These are phyloP conservation scores for Coprinopsis cinerea DNA, from an alignment of 768 basidiomycete species.

Conservation along the genomic window DNA sequence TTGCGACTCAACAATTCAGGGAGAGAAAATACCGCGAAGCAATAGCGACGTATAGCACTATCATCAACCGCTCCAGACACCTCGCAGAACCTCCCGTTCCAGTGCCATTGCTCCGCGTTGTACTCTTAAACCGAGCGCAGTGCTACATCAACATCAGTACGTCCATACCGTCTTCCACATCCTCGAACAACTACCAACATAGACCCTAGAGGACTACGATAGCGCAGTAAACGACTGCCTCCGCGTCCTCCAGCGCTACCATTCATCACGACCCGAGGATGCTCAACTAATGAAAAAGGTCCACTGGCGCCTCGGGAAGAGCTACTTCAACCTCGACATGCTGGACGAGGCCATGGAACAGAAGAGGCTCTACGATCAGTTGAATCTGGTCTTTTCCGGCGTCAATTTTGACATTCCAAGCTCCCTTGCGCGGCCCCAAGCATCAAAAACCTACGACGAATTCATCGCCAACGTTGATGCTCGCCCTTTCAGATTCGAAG, in stretches of 20 bases:
- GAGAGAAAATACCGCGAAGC: background rate
- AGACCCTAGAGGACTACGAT: background rate
- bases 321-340: background rate
- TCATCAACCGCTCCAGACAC: background rate
- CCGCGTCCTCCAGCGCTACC: background rate
- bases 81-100: background rate
- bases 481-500: too few species aligned
- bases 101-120: background rate
- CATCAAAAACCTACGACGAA: too few species aligned
- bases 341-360: background rate
- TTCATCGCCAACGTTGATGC: too few species aligned
- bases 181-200: background rate
- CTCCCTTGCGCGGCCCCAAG: too few species aligned
- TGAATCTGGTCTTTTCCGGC: too few species aligned
- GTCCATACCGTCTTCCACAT: background rate
- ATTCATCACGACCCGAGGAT: background rate
- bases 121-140: background rate
- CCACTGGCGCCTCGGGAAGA: background rate
- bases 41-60: background rate
- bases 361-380: too few species aligned
- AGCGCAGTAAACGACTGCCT: background rate
- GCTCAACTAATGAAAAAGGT: background rate
- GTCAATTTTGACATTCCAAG: too few species aligned
- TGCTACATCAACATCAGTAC: background rate
- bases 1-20: background rate